Conservation (phyloP, 768 basidiomycete species). For the Lentinula boryana region DNA sequence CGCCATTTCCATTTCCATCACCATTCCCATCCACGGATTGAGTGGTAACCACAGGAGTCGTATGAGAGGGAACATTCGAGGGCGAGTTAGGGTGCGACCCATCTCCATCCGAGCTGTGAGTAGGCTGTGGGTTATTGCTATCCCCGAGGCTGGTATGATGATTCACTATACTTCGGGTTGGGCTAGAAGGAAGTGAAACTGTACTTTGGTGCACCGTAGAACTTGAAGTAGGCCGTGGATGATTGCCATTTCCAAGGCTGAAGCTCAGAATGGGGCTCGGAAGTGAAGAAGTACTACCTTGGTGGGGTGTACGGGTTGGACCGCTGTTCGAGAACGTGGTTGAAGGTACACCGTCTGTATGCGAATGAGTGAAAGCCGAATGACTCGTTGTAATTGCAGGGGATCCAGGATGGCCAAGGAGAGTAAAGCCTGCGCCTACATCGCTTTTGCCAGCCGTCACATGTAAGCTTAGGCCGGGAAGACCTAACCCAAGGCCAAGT, state of each 20-base stretch:
- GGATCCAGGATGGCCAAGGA: not conserved
- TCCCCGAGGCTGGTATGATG: too few relatives aligned
- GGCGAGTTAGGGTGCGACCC: not conserved
- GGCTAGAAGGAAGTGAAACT: too few relatives aligned
- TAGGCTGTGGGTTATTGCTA: not conserved
- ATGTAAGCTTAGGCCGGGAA: not conserved
- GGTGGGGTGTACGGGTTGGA: not conserved
- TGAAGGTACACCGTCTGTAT: not conserved
- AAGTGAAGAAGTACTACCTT: not conserved
- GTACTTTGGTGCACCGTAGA: not conserved
- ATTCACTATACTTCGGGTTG: too few relatives aligned
- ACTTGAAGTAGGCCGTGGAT: not conserved
- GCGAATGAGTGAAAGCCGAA: too few relatives aligned
- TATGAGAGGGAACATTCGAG: not conserved
- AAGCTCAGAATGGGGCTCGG: not conserved
- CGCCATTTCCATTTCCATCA: not conserved
- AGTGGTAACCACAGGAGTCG: not conserved
- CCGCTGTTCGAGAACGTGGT: not conserved
- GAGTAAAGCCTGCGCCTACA: not conserved
- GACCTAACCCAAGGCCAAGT: not conserved
- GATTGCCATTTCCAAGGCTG: not conserved
- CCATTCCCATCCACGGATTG: not conserved
- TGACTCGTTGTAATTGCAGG: too few relatives aligned
- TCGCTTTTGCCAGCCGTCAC: not conserved
- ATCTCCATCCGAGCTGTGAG: not conserved